Base-by-base conservation (phyloP, 2,329 filamentous ascomycete genomes). In the Immersiporthe knoxdaviesiana region DNA sequence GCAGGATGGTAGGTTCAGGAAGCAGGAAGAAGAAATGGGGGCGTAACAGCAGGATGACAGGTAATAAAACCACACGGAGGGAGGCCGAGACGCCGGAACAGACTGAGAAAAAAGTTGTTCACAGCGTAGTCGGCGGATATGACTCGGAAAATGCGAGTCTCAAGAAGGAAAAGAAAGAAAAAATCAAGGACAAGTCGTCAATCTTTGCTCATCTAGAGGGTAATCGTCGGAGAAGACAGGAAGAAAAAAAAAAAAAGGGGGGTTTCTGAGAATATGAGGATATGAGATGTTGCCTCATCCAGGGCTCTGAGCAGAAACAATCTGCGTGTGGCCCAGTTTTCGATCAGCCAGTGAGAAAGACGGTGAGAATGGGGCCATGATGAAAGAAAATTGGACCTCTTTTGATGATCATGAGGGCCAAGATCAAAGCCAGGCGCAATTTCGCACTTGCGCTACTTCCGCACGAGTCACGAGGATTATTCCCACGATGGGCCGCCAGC, bases 291-390 rank as follows among this genome's bases (percentile, higher is more conserved):
- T 37, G 47, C 62, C 52, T 68, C 66, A 47, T 30, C 41, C 44
- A 44, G 39, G 63, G 64, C 39, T 37, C 64, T 61, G 50, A 70
- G 30, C 30, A 60, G 63, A 66, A 66, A 68, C 66, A 59, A 68
- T 47, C 27, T 68, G 66, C 68, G 62, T 47, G 39, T 47, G 59
- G 60, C 50, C 64, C 67, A 62, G 50, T 70, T 67, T 44, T 44
- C 56, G 39, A n/a, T 41, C 66, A 66, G 27, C 68, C 68, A 68
- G 63, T 70, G 63, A 66, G 66, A 61, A 66, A 68, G 58, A 70
- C 69, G 64, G 69, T 64, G 69, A 65, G 69, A 39, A 50, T 37
- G 60, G 32, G 37, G 35, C n/a, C 56, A 32, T 60, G 30, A 32
- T 60, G 30, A n/a, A 24, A 50, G 35, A 69, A 70, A 66, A 67